Evolutionary conservation across 345 rosid genomes (phyloP), one percentile per base, ranked within the genome.

Genomic region (Brassica incana): DNA sequence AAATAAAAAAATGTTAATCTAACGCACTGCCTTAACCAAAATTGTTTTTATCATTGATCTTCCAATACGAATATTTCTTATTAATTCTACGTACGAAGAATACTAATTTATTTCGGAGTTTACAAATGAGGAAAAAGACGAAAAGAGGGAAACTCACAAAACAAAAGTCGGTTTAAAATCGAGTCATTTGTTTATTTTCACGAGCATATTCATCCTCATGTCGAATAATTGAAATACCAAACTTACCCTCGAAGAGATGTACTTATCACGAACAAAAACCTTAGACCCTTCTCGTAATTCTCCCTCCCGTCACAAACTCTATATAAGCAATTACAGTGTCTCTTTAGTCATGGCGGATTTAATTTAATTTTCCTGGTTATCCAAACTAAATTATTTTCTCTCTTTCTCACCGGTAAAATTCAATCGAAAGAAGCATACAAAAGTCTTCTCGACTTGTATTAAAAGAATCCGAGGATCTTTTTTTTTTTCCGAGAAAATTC

Each of bases 281-380:
- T 2, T 38, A 68, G 71, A 79, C 75, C 48, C 71, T 64, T 80
- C 54, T 75, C 64, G 83, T 71, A 69, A 64, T 75, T 71, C 68
- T 80, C 80, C 76, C 79, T 80, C 83, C 58, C 20, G 1, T 36
- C 72, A 69, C 32, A 75, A 18, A 69, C 52, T 74, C 54, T 69
- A 80, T 80, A 7, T 80, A 80, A 80, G 68, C 80, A 70, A 75
- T 52, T 54, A 75, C 83, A 80, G 75, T 40, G 12, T 40, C 48
- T 40, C 48, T 40, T 40, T 40, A 40, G 48, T 56, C 73, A 80
- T 75, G 83, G 76, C 80, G 77, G 83, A 80, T 56, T 75, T 63
- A 11, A 33, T 56, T 56, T 56, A 7, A 2, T 69, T 63, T 8
- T 38, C 10, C 43, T 38, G 43, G 43, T 38, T 38, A 38, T 38